Base-by-base conservation (phyloP, 345 rosid species). In the Citrus maxima region DNA sequence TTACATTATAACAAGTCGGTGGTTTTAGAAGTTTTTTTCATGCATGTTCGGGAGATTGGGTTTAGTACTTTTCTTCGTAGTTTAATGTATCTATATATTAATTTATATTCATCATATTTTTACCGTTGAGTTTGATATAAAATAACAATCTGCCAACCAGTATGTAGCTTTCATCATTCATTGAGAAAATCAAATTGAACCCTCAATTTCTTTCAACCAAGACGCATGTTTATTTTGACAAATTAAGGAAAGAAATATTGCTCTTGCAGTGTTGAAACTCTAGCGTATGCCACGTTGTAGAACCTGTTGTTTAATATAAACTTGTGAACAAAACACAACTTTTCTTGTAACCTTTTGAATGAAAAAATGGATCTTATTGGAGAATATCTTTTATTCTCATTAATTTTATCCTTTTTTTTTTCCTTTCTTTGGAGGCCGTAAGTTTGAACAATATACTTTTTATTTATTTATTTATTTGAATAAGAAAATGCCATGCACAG, bases 391-490 rank as follows among this genome's bases (percentile, higher is more conserved):
- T 63, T 3, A 63, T 62, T 74, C 38, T 64, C 22, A 7, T 18
- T 18, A 2, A 5, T n/a, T 40, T n/a, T 77, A 22, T 2, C 27
- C 58, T 5, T 18, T 42, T 37, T 60, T 49, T 60, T 49, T 58
- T 46, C 10, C 62, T 37, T 40, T 58, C 62, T 37, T 40, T 58
- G 60, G 83, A 80, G 67, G 83, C 82, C 74, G 76, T 38, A 1
- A 34, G 69, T 82, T 70, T 79, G 85, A 82, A 79, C 69, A 51
- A 37, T 38, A 60, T 42, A 1, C 60, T 42, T 12, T 70, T 28
- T 59, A 5, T 27, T 22, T 32, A 3, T 32, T 32, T 32, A 2
- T 28, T 32, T 76, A n/a, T 72, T 32, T 49, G 3, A 22, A 70
- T 3, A 46, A 13, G 54, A 12, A 37, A 10, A 4, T 38, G 7